A percentile compares a stretch with the other conserved stretches of the same genome.
phyloP scores from a whole-genome alignment of 2,329 filamentous ascomycete genomes.

The Plenodomus tracheiphilus region DNA sequence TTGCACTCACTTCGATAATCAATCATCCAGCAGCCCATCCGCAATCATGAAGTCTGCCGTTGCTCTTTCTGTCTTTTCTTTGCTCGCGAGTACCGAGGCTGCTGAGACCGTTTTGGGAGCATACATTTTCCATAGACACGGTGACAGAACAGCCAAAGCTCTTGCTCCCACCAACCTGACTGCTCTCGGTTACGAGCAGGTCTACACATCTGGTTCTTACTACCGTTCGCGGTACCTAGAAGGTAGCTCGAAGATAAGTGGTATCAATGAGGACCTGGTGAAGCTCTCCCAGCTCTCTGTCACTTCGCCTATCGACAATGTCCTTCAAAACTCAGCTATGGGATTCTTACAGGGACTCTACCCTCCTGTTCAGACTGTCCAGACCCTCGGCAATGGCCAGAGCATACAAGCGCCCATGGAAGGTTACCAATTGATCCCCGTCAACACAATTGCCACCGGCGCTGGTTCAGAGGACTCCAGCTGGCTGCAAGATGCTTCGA shows the following conservation, averaged over 20 bases:
- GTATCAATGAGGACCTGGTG: slow-evolving; percentile 68
- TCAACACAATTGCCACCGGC: slow-evolving; percentile 64
- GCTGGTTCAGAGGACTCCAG: slow-evolving; percentile 60
- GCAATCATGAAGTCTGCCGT: slow-evolving; percentile 32
- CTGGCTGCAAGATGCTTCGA: slow-evolving; percentile 62
- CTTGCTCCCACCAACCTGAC: slow-evolving; percentile 74
- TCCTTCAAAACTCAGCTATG: slow-evolving; percentile 78
- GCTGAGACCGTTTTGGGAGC: slow-evolving; percentile 75
- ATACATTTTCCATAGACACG: slow-evolving; percentile 88
- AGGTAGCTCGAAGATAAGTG: slow-evolving; percentile 64
- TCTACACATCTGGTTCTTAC: slow-evolving; percentile 72
- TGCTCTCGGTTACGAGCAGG: slow-evolving; percentile 75
- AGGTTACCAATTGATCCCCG: slow-evolving; percentile 83
- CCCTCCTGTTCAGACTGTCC: slow-evolving; percentile 64
- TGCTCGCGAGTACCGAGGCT: slow-evolving; percentile 33
- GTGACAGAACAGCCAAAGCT: slow-evolving; percentile 81
- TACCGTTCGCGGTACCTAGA: slow-evolving; percentile 77
- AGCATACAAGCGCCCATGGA: slow-evolving; percentile 68
- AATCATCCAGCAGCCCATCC: slow-evolving; percentile 1
- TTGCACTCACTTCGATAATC: not conserved
- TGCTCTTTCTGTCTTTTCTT: slow-evolving; percentile 27
- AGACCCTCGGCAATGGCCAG: slow-evolving; percentile 73
- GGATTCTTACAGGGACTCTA: slow-evolving; percentile 87
- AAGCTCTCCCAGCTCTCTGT: slow-evolving; percentile 71
- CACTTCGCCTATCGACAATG: slow-evolving; percentile 72